A percentile compares a stretch with the other conserved stretches of the same genome.
phyloP scores from a whole-genome alignment of 257 asterid genomes.

The Solanum chaucha region DNA sequence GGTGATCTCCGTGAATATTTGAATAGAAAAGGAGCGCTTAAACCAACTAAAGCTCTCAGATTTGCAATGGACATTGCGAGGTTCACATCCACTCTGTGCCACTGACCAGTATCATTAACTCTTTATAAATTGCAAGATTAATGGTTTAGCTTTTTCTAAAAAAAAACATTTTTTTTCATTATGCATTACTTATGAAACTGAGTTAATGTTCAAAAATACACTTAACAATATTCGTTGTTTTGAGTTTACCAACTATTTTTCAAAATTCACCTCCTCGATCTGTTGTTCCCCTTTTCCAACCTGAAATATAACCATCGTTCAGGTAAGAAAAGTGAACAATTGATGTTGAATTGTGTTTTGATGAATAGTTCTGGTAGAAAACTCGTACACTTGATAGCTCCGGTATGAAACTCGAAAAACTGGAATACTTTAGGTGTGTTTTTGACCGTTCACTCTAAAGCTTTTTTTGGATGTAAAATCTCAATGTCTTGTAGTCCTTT shows the following conservation, averaged over 20 bases:
- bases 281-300: background rate
- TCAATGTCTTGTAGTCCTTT: background rate
- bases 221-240: too few species aligned
- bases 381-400: background rate
- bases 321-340: background rate
- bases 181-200: background rate
- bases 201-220: background rate
- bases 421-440: too few species aligned
- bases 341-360: background rate
- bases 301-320: background rate
- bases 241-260: background rate
- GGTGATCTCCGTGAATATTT: constrained; percentile 71
- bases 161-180: background rate
- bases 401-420: too few species aligned
- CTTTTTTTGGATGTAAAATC: background rate
- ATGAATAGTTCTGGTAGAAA: background rate
- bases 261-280: background rate
- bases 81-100: constrained; percentile 19
- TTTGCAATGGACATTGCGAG: constrained; percentile 96
- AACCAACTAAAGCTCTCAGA: constrained; percentile 77
- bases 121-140: background rate
- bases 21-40: constrained; percentile 61
- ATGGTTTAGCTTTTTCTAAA: background rate
- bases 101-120: background rate
- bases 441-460: background rate